phyloP scores from a whole-genome alignment of 2,329 filamentous ascomycete genomes.

The Hymenoscyphus fructigenus region DNA sequence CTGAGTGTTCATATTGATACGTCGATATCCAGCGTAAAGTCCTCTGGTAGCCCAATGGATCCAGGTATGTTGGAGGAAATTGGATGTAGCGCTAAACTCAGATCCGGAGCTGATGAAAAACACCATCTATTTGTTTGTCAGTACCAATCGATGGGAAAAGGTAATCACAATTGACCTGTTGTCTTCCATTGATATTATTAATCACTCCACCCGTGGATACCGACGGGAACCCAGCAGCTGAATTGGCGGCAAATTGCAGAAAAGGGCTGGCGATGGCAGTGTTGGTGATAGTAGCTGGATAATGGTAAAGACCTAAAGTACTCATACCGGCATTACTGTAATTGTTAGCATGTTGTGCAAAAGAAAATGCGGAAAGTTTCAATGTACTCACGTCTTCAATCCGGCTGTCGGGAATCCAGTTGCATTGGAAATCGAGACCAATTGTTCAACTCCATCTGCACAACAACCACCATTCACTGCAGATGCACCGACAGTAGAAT shows the following conservation, averaged over 20 bases:
- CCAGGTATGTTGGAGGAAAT: constrained; percentile 22
- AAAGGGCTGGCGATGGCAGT: constrained; percentile 52
- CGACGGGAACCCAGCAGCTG: constrained; percentile 39
- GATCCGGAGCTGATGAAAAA: constrained; percentile 54
- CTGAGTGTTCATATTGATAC: constrained; percentile 24
- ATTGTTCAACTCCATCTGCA: constrained; percentile 46
- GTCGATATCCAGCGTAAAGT: constrained; percentile 20
- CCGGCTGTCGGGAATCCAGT: constrained; percentile 54
- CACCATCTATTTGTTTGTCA: constrained; percentile 44
- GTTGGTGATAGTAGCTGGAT: constrained; percentile 55
- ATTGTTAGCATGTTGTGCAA: constrained; percentile 2
- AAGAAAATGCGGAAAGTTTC: too few relatives aligned
- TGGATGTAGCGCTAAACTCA: constrained; percentile 39
- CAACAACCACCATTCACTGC: constrained; percentile 41
- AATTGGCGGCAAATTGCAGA: constrained; percentile 49
- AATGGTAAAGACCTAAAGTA: constrained; percentile 56
- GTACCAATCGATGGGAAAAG: too few relatives aligned
- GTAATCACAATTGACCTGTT: constrained; percentile 42
- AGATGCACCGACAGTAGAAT: constrained; percentile 45
- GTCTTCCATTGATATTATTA: constrained; percentile 54
- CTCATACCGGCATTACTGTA: constrained; percentile 42
- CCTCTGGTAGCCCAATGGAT: constrained; percentile 25
- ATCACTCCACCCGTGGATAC: constrained; percentile 54
- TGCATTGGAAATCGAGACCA: constrained; percentile 51
- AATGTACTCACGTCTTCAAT: constrained; percentile 39